Percentiles rank a stretch among this genome's conserved stretches.
Conservation (phyloP, 1,284 basidiomycete genomes). For the Cryptococcus depauperatus region DNA sequence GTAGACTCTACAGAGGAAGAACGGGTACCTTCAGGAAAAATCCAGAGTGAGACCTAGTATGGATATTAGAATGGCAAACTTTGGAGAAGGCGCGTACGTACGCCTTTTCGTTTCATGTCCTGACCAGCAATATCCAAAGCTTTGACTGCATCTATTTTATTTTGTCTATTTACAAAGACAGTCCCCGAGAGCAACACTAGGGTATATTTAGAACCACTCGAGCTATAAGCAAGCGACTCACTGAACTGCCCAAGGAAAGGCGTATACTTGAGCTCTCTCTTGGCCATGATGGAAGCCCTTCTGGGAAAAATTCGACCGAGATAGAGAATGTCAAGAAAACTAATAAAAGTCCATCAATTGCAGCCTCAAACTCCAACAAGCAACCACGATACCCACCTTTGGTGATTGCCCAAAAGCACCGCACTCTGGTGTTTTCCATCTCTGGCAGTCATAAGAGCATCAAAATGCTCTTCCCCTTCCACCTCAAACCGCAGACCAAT, state of each 20-base stretch:
- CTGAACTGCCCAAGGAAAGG: constrained; percentile 84
- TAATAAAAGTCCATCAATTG: constrained; percentile 15
- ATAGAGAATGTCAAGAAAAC: constrained; percentile 76
- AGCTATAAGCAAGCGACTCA: constrained; percentile 19
- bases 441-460: constrained; percentile 51
- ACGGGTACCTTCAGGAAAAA: constrained; percentile 90
- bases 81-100: constrained; percentile 12
- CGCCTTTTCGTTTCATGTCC: constrained; percentile 62
- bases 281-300: constrained; percentile 81
- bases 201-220: background rate
- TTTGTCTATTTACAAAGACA: constrained; percentile 86
- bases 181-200: constrained; percentile 76
- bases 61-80: background rate
- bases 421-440: constrained; percentile 39
- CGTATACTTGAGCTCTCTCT: constrained; percentile 77
- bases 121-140: constrained; percentile 72
- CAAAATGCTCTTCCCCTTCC: constrained; percentile 76
- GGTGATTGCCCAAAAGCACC: constrained; percentile 85
- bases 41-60: constrained; percentile 64
- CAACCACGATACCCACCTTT: constrained; percentile 49
- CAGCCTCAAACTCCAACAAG: background rate
- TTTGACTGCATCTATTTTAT: constrained; percentile 62
- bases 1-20: constrained; percentile 58
- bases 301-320: constrained; percentile 82
- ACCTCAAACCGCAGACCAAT: constrained; percentile 67